Evolutionary conservation across 2,329 filamentous ascomycete genomes (phyloP), one percentile per base, ranked within the genome.

Genomic region (Mollisia scopiformis): DNA sequence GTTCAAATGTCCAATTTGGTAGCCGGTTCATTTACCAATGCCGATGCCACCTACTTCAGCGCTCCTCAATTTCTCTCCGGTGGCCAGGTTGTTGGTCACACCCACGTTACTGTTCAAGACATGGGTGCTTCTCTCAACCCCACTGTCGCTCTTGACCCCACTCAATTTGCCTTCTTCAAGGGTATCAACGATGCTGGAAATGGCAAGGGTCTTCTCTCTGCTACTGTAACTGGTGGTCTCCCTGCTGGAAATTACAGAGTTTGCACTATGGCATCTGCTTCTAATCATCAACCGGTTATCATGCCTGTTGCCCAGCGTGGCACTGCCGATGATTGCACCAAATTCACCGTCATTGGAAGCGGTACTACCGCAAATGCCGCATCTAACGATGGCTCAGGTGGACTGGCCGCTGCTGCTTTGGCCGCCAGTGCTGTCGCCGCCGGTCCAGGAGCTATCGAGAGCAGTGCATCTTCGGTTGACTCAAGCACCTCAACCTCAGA

Each of bases 251-350:
- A 72, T 54, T 80, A 80, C 61, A 73, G 78, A 54, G 71, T 79
- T n/a, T 80, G 78, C 69, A 79, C 78, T 7, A 74, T 80, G 74
- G 72, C 72, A 50, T 71, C 73, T 37, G 66, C 78, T 14, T 70
- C 72, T 39, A 80, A 80, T 65, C 78, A 80, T 70, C 76, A 78
- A 51, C 74, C 76, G 52, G 76, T 77, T 25, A 59, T 76, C 21
- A 78, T 78, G 76, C 76, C 76, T 27, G 74, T 80, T 41, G 78
- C 78, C 37, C 77, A 79, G 69, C 73, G 78, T 59, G 78, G 78
- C 63, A 71, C 76, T 41, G 72, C 76, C 30, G 78, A 80, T 63
- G 78, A 80, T 64, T 80, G 78, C 64, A 75, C 72, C 19, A 78
- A 78, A 62, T 79, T 80, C 60, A 74, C 71, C 21, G 77, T 80